Conservation (phyloP, 2,329 filamentous ascomycete genomes). For the Scedosporium dehoogii region DNA sequence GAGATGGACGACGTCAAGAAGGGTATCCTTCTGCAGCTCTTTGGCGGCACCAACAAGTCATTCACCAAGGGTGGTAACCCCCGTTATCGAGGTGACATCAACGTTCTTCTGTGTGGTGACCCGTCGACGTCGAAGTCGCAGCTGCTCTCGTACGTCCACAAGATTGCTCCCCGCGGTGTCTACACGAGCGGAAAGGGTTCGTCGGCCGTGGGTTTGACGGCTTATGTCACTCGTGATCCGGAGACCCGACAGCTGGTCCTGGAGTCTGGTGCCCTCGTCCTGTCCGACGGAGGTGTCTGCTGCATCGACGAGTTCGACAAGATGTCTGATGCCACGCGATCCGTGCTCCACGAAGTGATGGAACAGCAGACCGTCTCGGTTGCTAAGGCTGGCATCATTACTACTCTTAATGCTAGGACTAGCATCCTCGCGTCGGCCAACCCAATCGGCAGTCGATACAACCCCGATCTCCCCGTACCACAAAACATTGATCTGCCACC, state of each 20-base stretch:
- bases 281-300: conserved; percentile 74
- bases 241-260: conserved; percentile 72
- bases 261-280: conserved; percentile 68
- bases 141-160: conserved; percentile 87
- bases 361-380: conserved; percentile 80
- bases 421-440: conserved; percentile 96
- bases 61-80: conserved; percentile 95
- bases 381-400: conserved; percentile 89
- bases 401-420: conserved; percentile 89
- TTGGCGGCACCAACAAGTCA: conserved; percentile 95
- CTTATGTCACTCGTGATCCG: conserved; percentile 71
- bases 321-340: conserved; percentile 71
- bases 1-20: conserved; percentile 99
- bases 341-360: conserved; percentile 81
- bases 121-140: conserved; percentile 96
- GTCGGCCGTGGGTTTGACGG: conserved; percentile 71
- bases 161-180: conserved; percentile 83
- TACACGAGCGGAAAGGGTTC: conserved; percentile 77
- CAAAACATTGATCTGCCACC: conserved; percentile 97
- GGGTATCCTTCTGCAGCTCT: conserved; percentile 90
- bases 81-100: conserved; percentile 94
- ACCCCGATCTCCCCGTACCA: conserved; percentile 87
- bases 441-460: conserved; percentile 96
- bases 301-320: conserved; percentile 83
- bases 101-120: conserved; percentile 91